Percentiles rank a stretch among this genome's conserved stretches.
Evolutionary conservation across 1,284 basidiomycete species (phyloP).

Genomic region (Microbotryum lychnidis-dioicae): DNA sequence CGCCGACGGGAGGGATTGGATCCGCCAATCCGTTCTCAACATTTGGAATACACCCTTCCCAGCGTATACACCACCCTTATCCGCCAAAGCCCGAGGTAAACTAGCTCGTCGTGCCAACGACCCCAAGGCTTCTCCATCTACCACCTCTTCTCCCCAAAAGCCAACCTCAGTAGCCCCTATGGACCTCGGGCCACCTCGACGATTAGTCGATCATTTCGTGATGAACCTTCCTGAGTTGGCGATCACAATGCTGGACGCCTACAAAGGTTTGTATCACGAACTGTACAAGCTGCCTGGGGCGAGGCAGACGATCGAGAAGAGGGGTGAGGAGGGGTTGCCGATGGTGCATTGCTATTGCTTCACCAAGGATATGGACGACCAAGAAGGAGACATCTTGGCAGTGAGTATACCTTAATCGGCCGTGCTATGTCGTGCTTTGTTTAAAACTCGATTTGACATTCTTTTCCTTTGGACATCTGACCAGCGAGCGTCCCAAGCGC

Average conservation of each 20-base stretch:
- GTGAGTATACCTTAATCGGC: slow-evolving; percentile 47
- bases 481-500: slow-evolving; percentile 63
- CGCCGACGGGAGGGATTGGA: slow-evolving; percentile 78
- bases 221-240: slow-evolving; percentile 97
- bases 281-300: slow-evolving; percentile 37
- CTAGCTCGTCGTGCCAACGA: slow-evolving; percentile 12
- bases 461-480: not conserved
- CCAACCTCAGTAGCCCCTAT: not conserved
- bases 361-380: slow-evolving; percentile 73
- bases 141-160: not conserved
- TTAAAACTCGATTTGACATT: not conserved
- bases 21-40: slow-evolving; percentile 52
- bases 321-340: slow-evolving; percentile 49
- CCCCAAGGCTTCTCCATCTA: not conserved
- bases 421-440: not conserved
- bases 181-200: slow-evolving; percentile 33
- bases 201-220: slow-evolving; percentile 72
- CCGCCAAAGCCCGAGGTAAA: slow-evolving; percentile 45
- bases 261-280: slow-evolving; percentile 58
- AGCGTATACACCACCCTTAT: slow-evolving; percentile 43
- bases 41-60: slow-evolving; percentile 58
- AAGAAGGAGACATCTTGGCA: slow-evolving; percentile 65
- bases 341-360: slow-evolving; percentile 96
- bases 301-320: slow-evolving; percentile 36
- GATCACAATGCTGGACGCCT: slow-evolving; percentile 81